These are phyloP conservation scores for Artemisia annua DNA, from an alignment of 129 eudicot species.

Conservation along the genomic window DNA sequence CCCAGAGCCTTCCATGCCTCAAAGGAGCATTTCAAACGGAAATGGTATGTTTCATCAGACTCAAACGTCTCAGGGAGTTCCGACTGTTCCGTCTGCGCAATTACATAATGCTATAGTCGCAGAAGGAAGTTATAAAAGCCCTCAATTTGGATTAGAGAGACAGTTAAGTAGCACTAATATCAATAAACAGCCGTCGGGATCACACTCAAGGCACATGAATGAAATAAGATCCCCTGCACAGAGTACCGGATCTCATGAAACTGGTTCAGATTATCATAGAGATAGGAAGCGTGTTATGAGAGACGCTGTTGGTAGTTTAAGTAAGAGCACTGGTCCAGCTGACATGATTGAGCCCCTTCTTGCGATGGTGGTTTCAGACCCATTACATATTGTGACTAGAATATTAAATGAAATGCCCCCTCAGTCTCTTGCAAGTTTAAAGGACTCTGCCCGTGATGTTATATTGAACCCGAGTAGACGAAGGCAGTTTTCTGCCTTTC, in stretches of 20 bases:
- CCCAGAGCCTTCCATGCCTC: slow-evolving; percentile 43
- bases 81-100: slow-evolving; percentile 51
- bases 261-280: slow-evolving; percentile 48
- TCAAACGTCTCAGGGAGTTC: slow-evolving; percentile 16
- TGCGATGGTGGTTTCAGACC: slow-evolving; percentile 70
- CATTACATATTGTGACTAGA: slow-evolving; percentile 57
- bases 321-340: slow-evolving; percentile 38
- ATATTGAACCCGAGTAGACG: slow-evolving; percentile 56
- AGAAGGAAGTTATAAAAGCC: slow-evolving; percentile 57
- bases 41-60: slow-evolving; percentile 26
- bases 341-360: slow-evolving; percentile 69
- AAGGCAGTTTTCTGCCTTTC: slow-evolving; percentile 56
- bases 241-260: slow-evolving; percentile 69
- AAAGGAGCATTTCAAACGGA: slow-evolving; percentile 50
- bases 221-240: slow-evolving; percentile 61
- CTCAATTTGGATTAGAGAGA: slow-evolving; percentile 51
- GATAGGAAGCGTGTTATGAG: slow-evolving; percentile 47
- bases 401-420: slow-evolving; percentile 59
- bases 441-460: slow-evolving; percentile 66
- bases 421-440: slow-evolving; percentile 44
- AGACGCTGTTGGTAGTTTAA: slow-evolving; percentile 48
- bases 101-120: slow-evolving; percentile 38
- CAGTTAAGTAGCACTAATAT: slow-evolving; percentile 61
- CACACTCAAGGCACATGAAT: slow-evolving; percentile 41
- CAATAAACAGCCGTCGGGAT: slow-evolving; percentile 51